Conservation (phyloP, 1,284 basidiomycete genomes). For the Inonotus obliquus region DNA sequence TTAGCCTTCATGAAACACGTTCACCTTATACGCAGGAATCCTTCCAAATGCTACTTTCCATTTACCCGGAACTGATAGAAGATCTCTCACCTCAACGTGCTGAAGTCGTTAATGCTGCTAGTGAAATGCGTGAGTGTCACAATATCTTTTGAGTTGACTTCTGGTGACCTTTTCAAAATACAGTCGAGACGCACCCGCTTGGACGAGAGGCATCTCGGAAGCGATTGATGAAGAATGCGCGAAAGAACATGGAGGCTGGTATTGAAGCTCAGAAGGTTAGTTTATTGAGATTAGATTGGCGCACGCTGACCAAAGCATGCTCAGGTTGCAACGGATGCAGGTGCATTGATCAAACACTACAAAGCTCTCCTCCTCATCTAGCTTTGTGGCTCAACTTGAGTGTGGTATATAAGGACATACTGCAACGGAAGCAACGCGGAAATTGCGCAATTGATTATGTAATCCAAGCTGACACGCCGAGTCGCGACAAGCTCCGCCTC, state of each 20-base stretch:
- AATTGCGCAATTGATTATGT: no score
- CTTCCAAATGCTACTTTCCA: conserved; percentile 28
- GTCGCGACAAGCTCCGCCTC: background rate
- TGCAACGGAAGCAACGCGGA: no score
- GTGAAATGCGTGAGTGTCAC: conserved; percentile 32
- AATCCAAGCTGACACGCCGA: no score
- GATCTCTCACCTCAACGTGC: conserved; percentile 33
- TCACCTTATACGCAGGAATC: conserved; percentile 28
- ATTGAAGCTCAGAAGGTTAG: conserved; percentile 39
- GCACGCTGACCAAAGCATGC: background rate
- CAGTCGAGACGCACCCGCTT: conserved; percentile 33
- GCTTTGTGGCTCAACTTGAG: no score
- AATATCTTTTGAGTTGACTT: background rate
- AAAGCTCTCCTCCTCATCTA: conserved; percentile 35
- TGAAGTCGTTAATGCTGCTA: conserved; percentile 32
- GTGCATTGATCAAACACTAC: conserved; percentile 40
- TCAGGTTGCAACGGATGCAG: conserved; percentile 40
- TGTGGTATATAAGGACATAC: no score
- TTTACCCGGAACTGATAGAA: conserved; percentile 31
- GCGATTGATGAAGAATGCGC: conserved; percentile 33
- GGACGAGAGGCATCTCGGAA: conserved; percentile 34
- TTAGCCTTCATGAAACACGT: background rate
- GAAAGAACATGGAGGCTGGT: conserved; percentile 34
- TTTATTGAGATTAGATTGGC: background rate
- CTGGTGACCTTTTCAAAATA: background rate